phyloP scores from a whole-genome alignment of 805 yeast species.

The Groenewaldozyma salmanticensis region DNA sequence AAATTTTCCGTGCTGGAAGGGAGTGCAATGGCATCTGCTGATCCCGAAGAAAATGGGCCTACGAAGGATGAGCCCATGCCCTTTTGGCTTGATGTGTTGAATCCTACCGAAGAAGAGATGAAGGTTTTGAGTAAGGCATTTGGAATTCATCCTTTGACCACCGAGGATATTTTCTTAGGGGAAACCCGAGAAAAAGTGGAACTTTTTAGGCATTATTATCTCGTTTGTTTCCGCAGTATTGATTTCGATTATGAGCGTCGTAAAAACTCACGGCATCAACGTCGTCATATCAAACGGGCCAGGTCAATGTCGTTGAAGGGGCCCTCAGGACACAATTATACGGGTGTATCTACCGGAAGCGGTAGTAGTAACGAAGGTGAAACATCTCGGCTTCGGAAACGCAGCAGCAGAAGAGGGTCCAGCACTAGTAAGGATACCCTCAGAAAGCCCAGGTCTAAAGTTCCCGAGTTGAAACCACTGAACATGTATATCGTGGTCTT shows the following conservation, averaged over 20 bases:
- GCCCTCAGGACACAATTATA: too few relatives aligned
- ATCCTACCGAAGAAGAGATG: constrained; percentile 97
- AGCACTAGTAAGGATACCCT: constrained; percentile 1
- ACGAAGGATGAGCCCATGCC: constrained; percentile 24
- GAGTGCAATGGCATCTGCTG: too few relatives aligned
- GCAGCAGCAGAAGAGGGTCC: not conserved
- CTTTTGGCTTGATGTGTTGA: constrained; percentile 87
- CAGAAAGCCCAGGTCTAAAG: constrained; percentile 7
- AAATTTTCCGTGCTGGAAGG: too few relatives aligned
- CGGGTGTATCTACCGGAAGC: too few relatives aligned
- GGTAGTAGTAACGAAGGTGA: too few relatives aligned
- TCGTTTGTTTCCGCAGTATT: constrained; percentile 80
- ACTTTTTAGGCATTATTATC: constrained; percentile 79
- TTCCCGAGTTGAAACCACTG: constrained; percentile 53
- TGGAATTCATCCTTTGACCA: constrained; percentile 92
- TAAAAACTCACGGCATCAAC: too few relatives aligned
- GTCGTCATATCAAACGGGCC: too few relatives aligned
- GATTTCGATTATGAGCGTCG: constrained; percentile 54
- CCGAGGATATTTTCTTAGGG: constrained; percentile 88
- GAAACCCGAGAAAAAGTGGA: constrained; percentile 96
- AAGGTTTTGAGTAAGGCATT: constrained; percentile 81
- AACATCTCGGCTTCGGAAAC: too few relatives aligned
- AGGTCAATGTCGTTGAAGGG: too few relatives aligned
- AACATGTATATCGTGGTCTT: constrained; percentile 91
- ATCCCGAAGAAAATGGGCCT: too few relatives aligned